Base-by-base conservation (phyloP, 257 asterid species). In the Parsonsia alboflavescens region DNA sequence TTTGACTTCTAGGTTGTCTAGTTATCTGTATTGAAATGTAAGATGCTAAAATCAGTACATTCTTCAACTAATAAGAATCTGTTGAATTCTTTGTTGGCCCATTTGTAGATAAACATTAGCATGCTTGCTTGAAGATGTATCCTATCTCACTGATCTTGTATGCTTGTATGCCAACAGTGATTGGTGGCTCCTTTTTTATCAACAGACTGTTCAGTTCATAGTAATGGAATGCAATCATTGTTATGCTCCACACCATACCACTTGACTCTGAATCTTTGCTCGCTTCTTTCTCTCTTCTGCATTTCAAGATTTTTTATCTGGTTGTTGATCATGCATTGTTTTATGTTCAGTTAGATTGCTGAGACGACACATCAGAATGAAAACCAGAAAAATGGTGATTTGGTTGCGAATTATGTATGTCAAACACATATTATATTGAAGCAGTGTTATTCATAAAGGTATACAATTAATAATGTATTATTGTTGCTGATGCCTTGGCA, bases 291-390 rank as follows among this genome's bases (percentile, higher is more conserved):
- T 61, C 44, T 28, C 44, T 61, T 61, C n/a, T 61, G 44, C n/a
- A 61, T 61, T 61, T 61, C 44, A 61, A 12, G 42, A 28, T 28
- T 59, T 58, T 24, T 24, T 28, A 5, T 61, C 39, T 13, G 67
- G 15, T 28, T 28, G 67, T 61, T 61, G 67, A 61, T 61, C 10
- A 61, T 61, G 44, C 67, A 61, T 17, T 61, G n/a, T 28, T 57
- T 53, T 57, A 26, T 49, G 75, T 67, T 67, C 72, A 61, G 67
- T 5, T 67, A 67, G 72, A 67, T 67, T 67, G 52, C 72, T 67
- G 53, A 67, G 72, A 67, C 17, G 52, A 67, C 36, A 24, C 72
- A 42, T 66, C 30, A 19, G 50, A 66, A 41, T 42, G 49, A 39
- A 66, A 39, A 22, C 50, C 71, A 66, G 49, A 44, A 41, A 33